These are phyloP conservation scores for Tanacetum coccineum DNA, from an alignment of 129 eudicot genomes.

Conservation along the genomic window DNA sequence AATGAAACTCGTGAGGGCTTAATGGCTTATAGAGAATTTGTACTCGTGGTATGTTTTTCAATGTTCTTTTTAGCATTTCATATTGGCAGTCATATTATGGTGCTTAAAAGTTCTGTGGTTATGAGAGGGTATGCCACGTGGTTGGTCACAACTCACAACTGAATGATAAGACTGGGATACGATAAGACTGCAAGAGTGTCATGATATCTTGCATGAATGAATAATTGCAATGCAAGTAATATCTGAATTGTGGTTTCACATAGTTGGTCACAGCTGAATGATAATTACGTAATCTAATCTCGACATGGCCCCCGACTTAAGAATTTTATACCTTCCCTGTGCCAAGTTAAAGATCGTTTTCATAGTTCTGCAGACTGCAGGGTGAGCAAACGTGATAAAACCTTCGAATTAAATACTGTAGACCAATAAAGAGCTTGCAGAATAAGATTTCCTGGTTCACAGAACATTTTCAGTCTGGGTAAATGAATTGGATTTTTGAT, in stretches of 20 bases:
- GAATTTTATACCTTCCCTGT: not conserved
- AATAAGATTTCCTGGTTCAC: too few species aligned
- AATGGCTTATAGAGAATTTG: not conserved
- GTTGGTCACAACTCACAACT: not conserved
- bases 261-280: slow-evolving; percentile 1
- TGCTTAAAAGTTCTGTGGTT: not conserved
- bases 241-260: not conserved
- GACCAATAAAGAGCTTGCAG: too few species aligned
- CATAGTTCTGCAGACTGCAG: too few species aligned
- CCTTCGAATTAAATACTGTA: not conserved
- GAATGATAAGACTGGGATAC: not conserved
- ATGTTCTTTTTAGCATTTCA: not conserved
- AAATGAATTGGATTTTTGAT: too few species aligned
- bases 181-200: slow-evolving; percentile 8
- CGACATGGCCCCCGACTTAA: not conserved
- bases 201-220: not conserved
- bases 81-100: not conserved
- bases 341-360: not conserved
- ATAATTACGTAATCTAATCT: slow-evolving; percentile 2
- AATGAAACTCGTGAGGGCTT: not conserved
- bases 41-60: not conserved
- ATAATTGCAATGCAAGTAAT: not conserved
- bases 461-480: too few species aligned
- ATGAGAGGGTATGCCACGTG: not conserved
- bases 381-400: not conserved